phyloP scores from a whole-genome alignment of 371 early-diverging fungal species.

The Rhizopus sp. region DNA sequence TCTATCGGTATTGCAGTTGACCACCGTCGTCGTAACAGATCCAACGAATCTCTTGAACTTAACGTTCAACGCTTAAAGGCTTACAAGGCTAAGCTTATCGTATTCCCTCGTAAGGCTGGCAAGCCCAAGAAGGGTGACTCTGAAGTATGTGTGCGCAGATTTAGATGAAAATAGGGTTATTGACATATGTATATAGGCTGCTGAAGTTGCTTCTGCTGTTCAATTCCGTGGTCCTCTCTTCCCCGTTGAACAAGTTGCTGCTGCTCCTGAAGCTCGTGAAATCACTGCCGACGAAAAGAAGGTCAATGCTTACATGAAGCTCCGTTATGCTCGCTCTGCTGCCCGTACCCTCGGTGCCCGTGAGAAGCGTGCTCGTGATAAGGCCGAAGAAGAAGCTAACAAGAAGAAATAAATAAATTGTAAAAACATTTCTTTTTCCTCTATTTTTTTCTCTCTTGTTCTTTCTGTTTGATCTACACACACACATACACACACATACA shows the following conservation, averaged over 20 bases:
- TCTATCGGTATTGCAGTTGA: slow-evolving; percentile 99
- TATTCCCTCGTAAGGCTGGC: slow-evolving; percentile 92
- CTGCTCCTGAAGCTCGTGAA: slow-evolving; percentile 77
- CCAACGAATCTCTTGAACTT: slow-evolving; percentile 91
- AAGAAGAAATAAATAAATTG: slow-evolving; percentile 44
- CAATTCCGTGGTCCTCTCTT: slow-evolving; percentile 76
- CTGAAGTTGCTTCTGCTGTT: slow-evolving; percentile 67
- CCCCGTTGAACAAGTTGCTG: slow-evolving; percentile 72
- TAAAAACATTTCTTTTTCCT: no score
- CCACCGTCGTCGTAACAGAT: slow-evolving; percentile 97
- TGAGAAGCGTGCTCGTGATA: slow-evolving; percentile 77
- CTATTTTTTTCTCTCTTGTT: no score
- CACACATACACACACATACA: no score
- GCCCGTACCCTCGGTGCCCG: slow-evolving; percentile 83
- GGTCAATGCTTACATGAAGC: slow-evolving; percentile 79
- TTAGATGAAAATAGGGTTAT: not conserved
- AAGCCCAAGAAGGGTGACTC: slow-evolving; percentile 84
- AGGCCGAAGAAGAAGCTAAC: slow-evolving; percentile 88
- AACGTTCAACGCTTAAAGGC: slow-evolving; percentile 98
- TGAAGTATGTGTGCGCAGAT: slow-evolving; percentile 14
- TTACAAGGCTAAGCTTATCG: slow-evolving; percentile 92
- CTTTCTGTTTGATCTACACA: no score
- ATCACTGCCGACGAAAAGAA: slow-evolving; percentile 87
- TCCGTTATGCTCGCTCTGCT: slow-evolving; percentile 89
- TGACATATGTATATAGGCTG: slow-evolving; percentile 30